phyloP scores from a whole-genome alignment of 2,329 filamentous ascomycete genomes.

The Dactylellina sp. region DNA sequence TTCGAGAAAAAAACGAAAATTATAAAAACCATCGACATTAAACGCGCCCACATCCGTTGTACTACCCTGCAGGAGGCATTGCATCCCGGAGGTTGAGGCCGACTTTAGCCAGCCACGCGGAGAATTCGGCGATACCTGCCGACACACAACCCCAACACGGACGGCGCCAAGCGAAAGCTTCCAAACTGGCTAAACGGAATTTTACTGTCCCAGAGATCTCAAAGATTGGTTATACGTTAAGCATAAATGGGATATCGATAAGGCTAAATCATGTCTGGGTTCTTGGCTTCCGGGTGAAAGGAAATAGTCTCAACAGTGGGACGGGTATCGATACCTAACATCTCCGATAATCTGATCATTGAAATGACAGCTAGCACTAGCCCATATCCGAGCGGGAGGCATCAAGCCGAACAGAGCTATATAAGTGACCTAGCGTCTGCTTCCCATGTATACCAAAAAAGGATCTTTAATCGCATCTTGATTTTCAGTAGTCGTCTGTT shows the following conservation, averaged over 20 bases:
- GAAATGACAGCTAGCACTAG: too few relatives aligned
- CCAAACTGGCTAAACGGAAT: constrained; percentile 40
- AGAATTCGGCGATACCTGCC: constrained; percentile 28
- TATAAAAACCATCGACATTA: too few relatives aligned
- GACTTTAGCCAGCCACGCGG: constrained; percentile 46
- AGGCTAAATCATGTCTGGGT: neutral
- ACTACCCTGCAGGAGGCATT: neutral
- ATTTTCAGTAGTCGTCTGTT: too few relatives aligned
- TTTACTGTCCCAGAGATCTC: neutral
- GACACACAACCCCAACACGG: neutral
- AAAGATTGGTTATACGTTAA: too few relatives aligned
- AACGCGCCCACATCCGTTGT: neutral
- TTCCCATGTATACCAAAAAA: neutral
- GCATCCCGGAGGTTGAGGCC: neutral
- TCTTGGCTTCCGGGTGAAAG: neutral
- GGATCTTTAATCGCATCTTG: too few relatives aligned
- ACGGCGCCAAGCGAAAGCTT: constrained; percentile 1
- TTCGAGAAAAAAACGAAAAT: too few relatives aligned
- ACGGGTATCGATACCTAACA: neutral
- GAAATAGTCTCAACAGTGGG: neutral
- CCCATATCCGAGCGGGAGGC: too few relatives aligned
- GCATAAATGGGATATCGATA: neutral
- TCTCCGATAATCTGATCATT: neutral
- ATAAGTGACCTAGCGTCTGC: too few relatives aligned
- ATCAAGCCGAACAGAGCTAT: too few relatives aligned